Conservation (phyloP, 139 green algal species). For the Auxenochlorella pyrenoidosa region DNA sequence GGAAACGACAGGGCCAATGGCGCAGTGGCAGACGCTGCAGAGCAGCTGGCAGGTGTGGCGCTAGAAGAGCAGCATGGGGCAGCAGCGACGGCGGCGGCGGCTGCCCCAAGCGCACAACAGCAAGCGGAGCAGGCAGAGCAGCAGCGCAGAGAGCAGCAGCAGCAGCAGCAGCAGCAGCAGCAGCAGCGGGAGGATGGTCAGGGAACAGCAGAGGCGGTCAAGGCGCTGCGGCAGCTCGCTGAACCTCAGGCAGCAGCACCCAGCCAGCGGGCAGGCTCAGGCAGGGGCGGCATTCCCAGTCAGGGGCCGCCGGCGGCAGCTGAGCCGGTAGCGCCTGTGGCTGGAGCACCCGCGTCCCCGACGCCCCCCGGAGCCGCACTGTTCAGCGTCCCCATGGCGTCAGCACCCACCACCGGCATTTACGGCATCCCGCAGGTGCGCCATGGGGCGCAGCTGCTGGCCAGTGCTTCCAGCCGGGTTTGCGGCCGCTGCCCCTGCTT, state of each 20-base stretch:
- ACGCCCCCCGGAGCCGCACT: conserved; percentile 7
- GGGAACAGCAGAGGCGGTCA: neutral
- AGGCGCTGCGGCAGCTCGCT: neutral
- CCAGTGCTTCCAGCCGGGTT: too few species aligned
- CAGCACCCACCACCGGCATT: conserved; percentile 41
- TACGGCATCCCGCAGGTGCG: conserved; percentile 33
- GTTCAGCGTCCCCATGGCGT: conserved; percentile 40
- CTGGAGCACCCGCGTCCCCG: neutral
- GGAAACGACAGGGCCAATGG: neutral
- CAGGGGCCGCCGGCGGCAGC: neutral
- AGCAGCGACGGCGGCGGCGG: neutral
- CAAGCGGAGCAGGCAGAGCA: neutral
- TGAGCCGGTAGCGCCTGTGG: neutral
- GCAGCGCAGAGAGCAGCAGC: neutral
- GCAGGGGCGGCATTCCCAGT: neutral
- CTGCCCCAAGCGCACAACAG: neutral
- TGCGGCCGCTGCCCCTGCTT: too few species aligned
- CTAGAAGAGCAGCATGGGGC: neutral
- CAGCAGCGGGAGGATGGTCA: neutral
- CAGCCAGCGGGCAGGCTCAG: too few species aligned
- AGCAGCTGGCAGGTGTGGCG: neutral
- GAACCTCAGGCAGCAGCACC: neutral
- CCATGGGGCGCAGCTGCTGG: neutral
- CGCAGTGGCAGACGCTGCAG: neutral
- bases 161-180: neutral